phyloP scores from a whole-genome alignment of 2,329 filamentous ascomycete species.

The Thelonectria rubi region DNA sequence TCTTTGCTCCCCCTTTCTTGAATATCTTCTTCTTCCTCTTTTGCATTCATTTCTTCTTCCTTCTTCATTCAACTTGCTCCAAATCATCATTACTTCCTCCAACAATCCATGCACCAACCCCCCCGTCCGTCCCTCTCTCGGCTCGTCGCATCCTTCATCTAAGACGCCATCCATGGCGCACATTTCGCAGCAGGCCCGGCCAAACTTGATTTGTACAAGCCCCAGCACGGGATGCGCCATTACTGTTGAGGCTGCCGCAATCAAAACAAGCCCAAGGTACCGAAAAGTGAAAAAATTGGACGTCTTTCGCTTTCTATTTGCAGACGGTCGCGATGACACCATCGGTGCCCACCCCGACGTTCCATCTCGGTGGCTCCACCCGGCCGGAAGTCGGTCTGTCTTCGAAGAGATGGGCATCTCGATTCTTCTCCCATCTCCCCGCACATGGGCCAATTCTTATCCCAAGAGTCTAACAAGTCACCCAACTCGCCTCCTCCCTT shows the following conservation, averaged over 20 bases:
- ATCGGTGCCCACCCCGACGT: conserved; percentile 22
- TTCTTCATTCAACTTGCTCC: no score
- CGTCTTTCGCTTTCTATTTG: conserved; percentile 18
- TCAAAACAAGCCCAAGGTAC: not conserved
- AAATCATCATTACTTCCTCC: no score
- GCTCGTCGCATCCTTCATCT: not conserved
- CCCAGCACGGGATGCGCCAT: conserved; percentile 20
- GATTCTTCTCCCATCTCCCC: not conserved
- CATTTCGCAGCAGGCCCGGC: conserved; percentile 20
- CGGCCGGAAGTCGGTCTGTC: conserved; percentile 40
- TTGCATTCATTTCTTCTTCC: not conserved
- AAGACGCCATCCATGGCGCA: conserved; percentile 35
- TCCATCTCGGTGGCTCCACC: conserved; percentile 24
- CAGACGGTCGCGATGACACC: conserved; percentile 20
- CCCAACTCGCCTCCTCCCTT: not conserved
- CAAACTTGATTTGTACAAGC: conserved; percentile 25
- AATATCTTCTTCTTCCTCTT: not conserved
- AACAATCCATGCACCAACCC: no score
- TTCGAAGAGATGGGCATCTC: not conserved
- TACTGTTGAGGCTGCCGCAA: conserved; percentile 3
- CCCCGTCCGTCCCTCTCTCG: no score
- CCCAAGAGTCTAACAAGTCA: not conserved
- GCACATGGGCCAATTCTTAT: no score
- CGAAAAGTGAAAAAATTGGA: not conserved
- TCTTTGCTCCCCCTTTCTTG: not conserved